Percentiles rank a stretch among this genome's conserved stretches.
These are phyloP conservation scores for Cercophora newfieldiana DNA, from an alignment of 495 filamentous ascomycete species.

Conservation along the genomic window DNA sequence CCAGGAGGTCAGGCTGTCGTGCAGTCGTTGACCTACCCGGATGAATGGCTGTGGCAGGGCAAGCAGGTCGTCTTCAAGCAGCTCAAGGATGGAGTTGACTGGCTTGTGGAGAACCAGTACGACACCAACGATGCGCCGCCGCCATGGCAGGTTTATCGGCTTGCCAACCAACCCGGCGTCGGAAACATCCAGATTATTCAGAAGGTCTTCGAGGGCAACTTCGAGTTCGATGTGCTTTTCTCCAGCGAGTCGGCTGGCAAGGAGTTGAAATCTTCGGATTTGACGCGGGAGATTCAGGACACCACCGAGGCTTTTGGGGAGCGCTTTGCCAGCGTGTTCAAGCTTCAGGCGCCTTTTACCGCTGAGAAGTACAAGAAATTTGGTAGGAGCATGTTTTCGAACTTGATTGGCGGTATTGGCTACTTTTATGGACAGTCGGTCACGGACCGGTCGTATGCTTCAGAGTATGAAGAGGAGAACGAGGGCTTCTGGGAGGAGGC, in stretches of 20 bases:
- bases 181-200: constrained; percentile 91
- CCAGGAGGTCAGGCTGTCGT: constrained; percentile 78
- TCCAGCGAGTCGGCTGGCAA: constrained; percentile 73
- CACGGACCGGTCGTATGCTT: constrained; percentile 85
- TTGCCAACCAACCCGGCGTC: constrained; percentile 63
- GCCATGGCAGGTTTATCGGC: constrained; percentile 80
- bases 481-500: constrained; percentile 98
- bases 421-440: constrained; percentile 88
- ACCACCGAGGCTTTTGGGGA: constrained; percentile 67
- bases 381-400: constrained; percentile 87
- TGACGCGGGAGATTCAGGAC: constrained; percentile 68
- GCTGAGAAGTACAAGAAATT: constrained; percentile 73
- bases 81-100: constrained; percentile 75
- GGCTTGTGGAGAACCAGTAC: constrained; percentile 62
- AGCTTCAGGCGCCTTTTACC: constrained; percentile 74
- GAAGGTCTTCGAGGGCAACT: constrained; percentile 86
- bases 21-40: constrained; percentile 64
- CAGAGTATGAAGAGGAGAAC: constrained; percentile 93
- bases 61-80: constrained; percentile 78
- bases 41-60: constrained; percentile 78
- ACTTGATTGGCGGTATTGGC: constrained; percentile 90
- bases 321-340: constrained; percentile 71
- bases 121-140: constrained; percentile 74
- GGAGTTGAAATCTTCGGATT: constrained; percentile 57
- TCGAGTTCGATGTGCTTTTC: constrained; percentile 94